phyloP scores from a whole-genome alignment of 176 grass and related monocot genomes.

The Aegilops longissima region DNA sequence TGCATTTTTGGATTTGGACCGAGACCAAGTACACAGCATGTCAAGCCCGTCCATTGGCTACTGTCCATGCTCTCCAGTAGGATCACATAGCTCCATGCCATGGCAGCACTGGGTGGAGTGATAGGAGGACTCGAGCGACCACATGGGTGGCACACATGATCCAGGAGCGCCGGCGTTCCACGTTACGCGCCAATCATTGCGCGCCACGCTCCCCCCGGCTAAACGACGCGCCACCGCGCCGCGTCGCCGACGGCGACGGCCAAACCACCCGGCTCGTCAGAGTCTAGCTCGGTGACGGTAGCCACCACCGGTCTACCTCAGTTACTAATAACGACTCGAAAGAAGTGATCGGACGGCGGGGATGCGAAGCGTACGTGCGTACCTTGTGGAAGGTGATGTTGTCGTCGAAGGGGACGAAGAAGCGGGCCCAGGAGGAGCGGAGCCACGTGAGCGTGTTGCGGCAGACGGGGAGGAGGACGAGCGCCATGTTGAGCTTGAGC shows the following conservation, averaged over 20 bases:
- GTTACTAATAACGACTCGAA: background rate
- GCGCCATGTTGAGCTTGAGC: constrained; percentile 98
- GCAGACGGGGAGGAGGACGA: constrained; percentile 92
- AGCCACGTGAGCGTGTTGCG: constrained; percentile 98
- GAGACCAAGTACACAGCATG: too few species aligned
- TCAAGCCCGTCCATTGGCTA: too few species aligned
- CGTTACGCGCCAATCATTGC: constrained; percentile 16
- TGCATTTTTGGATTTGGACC: too few species aligned
- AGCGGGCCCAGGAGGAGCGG: constrained; percentile 83
- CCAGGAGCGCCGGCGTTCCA: background rate
- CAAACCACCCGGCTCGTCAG: background rate
- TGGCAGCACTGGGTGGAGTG: background rate
- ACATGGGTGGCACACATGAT: constrained; percentile 37
- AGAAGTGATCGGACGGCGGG: background rate
- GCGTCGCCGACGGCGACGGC: constrained; percentile 39
- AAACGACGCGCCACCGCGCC: constrained; percentile 18
- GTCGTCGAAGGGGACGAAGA: constrained; percentile 98
- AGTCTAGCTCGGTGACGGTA: background rate
- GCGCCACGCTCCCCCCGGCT: constrained; percentile 13
- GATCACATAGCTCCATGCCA: background rate
- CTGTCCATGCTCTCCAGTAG: background rate
- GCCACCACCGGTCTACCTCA: background rate
- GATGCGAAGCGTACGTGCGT: background rate
- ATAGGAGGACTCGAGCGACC: constrained; percentile 5
- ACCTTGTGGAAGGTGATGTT: constrained; percentile 99